Evolutionary conservation across 192 early-diverging fungal genomes (phyloP), one percentile per base, ranked within the genome.

Genomic region (Coemansia pectinata): DNA sequence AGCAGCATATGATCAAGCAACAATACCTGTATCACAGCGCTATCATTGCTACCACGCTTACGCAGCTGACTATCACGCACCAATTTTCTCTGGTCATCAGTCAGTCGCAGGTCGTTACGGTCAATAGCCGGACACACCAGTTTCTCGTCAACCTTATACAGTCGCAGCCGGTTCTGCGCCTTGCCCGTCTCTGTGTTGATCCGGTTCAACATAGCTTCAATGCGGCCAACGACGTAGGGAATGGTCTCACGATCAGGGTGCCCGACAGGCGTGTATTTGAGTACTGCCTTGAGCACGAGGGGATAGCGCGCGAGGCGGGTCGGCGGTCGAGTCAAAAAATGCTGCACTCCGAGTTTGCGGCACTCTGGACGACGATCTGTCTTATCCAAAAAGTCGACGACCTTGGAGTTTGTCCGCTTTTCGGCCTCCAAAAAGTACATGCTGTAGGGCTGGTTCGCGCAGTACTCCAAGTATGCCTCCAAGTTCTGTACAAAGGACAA

Each of bases 131-230:
- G 87, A 73, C 85, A 90, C 63, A 83, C 67, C 19, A 96, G 71
- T 69, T 89, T 84, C 48, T 91, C 85, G 62, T 92, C 85, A 38
- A 98, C 78, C 64, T 89, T 86, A 66, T 85, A 77, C 50, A 98
- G 81, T 66, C 93, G 92, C 68, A 98, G 87, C 27, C 84, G 79
- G 80, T 96, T 96, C 77, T 96, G 91, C 5, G 95, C 89, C 79
- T 89, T 91, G 17, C 96, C 96, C 3, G 94, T 91, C 74, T 94
- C 95, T 21, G 81, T 62, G 76, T 98, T 96, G 70, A 98, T 91
- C 44, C 87, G 87, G 53, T 81, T 76, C 53, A 97, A 82, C 70
- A 94, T 88, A 33, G 87, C 86, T 66, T 87, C 87, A 55, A 96
- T 90, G 38, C 87, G 86, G n/a, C 66, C 78, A 27, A 95, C 84